Conservation (phyloP, 805 yeast genomes). For the Ogataea sp. region DNA sequence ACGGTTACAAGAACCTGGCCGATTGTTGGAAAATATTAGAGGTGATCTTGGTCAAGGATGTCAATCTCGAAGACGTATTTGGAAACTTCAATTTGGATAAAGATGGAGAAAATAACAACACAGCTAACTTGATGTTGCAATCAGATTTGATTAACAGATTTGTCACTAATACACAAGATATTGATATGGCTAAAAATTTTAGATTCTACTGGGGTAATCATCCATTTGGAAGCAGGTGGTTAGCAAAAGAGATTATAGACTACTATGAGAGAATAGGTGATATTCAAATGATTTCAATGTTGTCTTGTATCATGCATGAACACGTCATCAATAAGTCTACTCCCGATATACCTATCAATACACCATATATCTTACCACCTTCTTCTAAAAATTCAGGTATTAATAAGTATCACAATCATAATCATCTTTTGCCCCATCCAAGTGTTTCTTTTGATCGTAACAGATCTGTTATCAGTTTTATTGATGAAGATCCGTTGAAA, state of each 20-base stretch:
- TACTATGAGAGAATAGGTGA: slow-evolving; percentile 61
- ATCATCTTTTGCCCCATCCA: no score
- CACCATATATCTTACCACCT: slow-evolving; percentile 28
- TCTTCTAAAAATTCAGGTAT: neutral
- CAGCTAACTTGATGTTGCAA: slow-evolving; percentile 6
- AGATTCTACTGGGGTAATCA: slow-evolving; percentile 71
- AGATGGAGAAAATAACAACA: slow-evolving; percentile 1
- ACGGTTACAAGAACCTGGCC: slow-evolving; percentile 55
- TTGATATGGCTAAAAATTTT: slow-evolving; percentile 9
- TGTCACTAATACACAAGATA: slow-evolving; percentile 6
- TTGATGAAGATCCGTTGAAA: neutral
- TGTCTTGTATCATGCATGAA: slow-evolving; percentile 63
- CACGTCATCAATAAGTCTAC: slow-evolving; percentile 21
- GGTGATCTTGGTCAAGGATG: slow-evolving; percentile 36
- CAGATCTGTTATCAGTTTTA: neutral
- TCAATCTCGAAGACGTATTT: slow-evolving; percentile 14
- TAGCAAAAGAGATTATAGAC: slow-evolving; percentile 50
- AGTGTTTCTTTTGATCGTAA: slow-evolving; percentile 1
- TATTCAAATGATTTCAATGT: slow-evolving; percentile 85
- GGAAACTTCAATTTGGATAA: no score
- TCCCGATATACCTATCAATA: slow-evolving; percentile 34
- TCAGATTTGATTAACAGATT: slow-evolving; percentile 10
- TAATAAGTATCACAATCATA: no score
- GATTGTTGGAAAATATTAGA: slow-evolving; percentile 68
- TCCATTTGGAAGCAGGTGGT: slow-evolving; percentile 66